Evolutionary conservation across 140 eudicot species (phyloP), one percentile per base, ranked within the genome.

Genomic region (Stevia rebaudiana): DNA sequence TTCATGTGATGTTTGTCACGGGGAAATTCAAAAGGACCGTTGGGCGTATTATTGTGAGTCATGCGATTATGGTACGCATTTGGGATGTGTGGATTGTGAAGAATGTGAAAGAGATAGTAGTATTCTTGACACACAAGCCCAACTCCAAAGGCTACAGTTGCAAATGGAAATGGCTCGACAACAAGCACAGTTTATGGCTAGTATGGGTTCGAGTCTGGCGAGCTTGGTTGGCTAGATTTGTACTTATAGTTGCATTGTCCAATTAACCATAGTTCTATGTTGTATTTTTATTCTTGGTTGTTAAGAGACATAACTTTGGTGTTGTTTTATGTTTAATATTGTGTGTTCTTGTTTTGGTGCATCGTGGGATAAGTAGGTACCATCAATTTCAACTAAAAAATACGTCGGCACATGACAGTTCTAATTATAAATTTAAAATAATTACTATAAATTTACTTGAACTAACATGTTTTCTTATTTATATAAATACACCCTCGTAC

Each of bases 1-100:
- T 11, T 23, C n/a, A 0, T 83, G 95, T 68, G 80, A 81, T 58
- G 73, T 76, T 0, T 83, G 90, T 62, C 58, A 73, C 5, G 83
- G 39, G 46, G 55, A 8, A 4, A 16, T 65, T 11, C 50, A 61
- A 23, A 73, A 61, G 40, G 63, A 69, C 56, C 67, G 68, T 1
- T 82, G 89, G 94, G 30, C 46, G 10, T 85, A 85, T 22, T 73
- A 72, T 54, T 82, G 86, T 48, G 68, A 54, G 18, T 42, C 75
- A 2, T 85, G 94, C 44, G 80, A 85, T 74, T 82, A 59, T 44
- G 88, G 79, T 6, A 69, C 86, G 17, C 88, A 85, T 77, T 36
- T 78, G 53, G 83, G 76, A 0, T 85, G 88, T 61, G 80, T 65
- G 42, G 68, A 61, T 36, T 55, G 77, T 47, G 74, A 72, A 22